Base-by-base conservation (phyloP, 106 monocot species). In the Acorus gramineus region DNA sequence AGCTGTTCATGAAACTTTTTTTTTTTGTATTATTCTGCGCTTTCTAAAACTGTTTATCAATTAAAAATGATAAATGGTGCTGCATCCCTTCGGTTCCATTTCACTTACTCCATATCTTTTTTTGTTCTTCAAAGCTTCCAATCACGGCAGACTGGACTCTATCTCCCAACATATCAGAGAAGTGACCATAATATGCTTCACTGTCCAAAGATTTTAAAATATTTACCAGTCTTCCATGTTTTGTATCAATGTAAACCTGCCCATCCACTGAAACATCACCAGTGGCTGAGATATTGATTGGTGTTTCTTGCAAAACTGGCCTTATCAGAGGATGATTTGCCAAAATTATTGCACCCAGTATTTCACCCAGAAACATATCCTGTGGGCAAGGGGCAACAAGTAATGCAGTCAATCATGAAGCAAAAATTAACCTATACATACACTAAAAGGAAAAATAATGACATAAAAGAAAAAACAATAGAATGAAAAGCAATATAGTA, bases 321-420 rank as follows among this genome's bases (percentile, higher is more conserved):
- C 61, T 69, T 45, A 91, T 57, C 49, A 66, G 51, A 28, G 59
- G 52, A 44, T 73, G 76, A 66, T 83, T 69, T 8, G 59, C 79
- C 63, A 96, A 59, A 48, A 78, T 64, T 7, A 85, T 80, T 49
- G 87, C 90, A 60, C 96, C 90, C 51, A 91, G 76, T 9, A 83
- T 71, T 77, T 96, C 96, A 1, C 96, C 96, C 60, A 83, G 52
- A 82, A 96, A 96, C 11, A 79, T 89, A 49, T 89, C 85, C 93
- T 93, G 74, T 47, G 74, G 55, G n/a, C n/a, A n/a, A n/a, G n/a
- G n/a, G n/a, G n/a, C n/a, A n/a, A 58, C 47, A 60, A 46, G 11
- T 4, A 52, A 28, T 28, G 28, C 28, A 28, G 28, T 28, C 28
- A 28, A 28, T 28, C 28, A 28, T 28, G 28, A 59, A 12, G 44